Evolutionary conservation across 2,329 filamentous ascomycete genomes (phyloP).

Genomic region (Cercospora janseana): DNA sequence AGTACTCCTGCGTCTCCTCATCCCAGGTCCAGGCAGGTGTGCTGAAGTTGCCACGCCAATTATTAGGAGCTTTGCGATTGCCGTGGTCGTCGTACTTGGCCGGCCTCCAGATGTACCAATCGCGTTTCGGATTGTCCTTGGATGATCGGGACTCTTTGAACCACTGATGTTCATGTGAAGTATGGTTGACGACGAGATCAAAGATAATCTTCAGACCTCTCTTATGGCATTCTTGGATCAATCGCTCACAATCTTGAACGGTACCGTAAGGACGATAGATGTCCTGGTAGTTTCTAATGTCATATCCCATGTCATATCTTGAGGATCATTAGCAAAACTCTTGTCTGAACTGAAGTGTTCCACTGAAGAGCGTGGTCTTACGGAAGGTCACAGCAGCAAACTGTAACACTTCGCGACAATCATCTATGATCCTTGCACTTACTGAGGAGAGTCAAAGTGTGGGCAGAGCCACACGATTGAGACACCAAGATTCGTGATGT

Average conservation of each 20-base stretch:
- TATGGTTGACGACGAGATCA: slow-evolving; percentile 40
- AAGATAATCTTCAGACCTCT: slow-evolving; percentile 50
- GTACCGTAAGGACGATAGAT: slow-evolving; percentile 15
- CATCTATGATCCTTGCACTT: too few species aligned
- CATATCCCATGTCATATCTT: slow-evolving; percentile 56
- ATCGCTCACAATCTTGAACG: slow-evolving; percentile 46
- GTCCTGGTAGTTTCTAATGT: slow-evolving; percentile 7
- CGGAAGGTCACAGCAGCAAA: too few species aligned
- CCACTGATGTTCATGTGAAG: slow-evolving; percentile 52
- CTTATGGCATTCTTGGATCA: slow-evolving; percentile 45
- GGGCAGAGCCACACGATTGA: slow-evolving; percentile 49
- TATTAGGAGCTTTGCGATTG: slow-evolving; percentile 58
- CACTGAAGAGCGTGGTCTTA: too few species aligned
- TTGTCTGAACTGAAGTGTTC: too few species aligned
- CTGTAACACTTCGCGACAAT: too few species aligned
- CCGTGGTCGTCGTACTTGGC: slow-evolving; percentile 55
- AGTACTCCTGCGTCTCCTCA: slow-evolving; percentile 47
- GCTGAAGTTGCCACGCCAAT: slow-evolving; percentile 42
- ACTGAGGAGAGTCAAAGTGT: slow-evolving; percentile 52
- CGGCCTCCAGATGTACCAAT: slow-evolving; percentile 66
- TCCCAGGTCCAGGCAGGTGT: slow-evolving; percentile 47
- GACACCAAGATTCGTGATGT: slow-evolving; percentile 60
- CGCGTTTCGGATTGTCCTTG: slow-evolving; percentile 52
- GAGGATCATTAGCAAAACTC: too few species aligned
- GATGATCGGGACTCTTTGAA: slow-evolving; percentile 55